phyloP scores from a whole-genome alignment of 805 yeast genomes.

The Zygosaccharomyces kombuchaensis region DNA sequence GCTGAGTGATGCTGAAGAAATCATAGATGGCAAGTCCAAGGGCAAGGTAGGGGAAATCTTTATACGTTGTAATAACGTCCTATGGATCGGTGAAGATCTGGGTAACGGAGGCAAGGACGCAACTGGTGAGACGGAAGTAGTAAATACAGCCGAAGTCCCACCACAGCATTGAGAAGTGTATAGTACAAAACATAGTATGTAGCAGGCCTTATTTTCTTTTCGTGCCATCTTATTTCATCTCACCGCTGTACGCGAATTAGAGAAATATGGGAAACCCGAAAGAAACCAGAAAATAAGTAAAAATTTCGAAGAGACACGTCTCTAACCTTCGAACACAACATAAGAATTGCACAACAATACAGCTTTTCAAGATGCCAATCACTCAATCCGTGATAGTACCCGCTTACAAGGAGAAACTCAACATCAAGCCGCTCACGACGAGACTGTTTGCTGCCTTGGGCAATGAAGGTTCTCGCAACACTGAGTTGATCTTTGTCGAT shows the following conservation, averaged over 20 bases:
- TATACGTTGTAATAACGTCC: constrained; percentile 85
- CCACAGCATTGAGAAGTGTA: background rate
- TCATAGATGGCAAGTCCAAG: constrained; percentile 44
- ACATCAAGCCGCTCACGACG: constrained; percentile 46
- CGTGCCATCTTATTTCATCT: background rate
- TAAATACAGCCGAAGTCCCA: background rate
- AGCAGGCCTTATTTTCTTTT: background rate
- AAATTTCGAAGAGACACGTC: background rate
- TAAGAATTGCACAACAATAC: background rate
- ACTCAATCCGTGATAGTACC: constrained; percentile 45
- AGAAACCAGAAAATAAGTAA: background rate
- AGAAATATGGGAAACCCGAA: background rate
- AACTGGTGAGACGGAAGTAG: background rate
- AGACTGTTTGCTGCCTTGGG: constrained; percentile 48
- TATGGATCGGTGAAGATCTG: constrained; percentile 37
- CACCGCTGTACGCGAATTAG: background rate
- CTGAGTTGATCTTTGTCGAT: constrained; percentile 49
- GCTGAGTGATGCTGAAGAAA: constrained; percentile 56
- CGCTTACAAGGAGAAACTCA: constrained; percentile 47
- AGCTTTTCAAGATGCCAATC: constrained; percentile 29
- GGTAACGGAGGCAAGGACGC: background rate
- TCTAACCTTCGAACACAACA: background rate
- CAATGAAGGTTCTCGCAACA: constrained; percentile 37
- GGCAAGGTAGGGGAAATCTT: constrained; percentile 71
- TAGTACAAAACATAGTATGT: background rate